Evolutionary conservation across 495 filamentous ascomycete genomes (phyloP).

Genomic region (Paragyromitra xinjiangensis): DNA sequence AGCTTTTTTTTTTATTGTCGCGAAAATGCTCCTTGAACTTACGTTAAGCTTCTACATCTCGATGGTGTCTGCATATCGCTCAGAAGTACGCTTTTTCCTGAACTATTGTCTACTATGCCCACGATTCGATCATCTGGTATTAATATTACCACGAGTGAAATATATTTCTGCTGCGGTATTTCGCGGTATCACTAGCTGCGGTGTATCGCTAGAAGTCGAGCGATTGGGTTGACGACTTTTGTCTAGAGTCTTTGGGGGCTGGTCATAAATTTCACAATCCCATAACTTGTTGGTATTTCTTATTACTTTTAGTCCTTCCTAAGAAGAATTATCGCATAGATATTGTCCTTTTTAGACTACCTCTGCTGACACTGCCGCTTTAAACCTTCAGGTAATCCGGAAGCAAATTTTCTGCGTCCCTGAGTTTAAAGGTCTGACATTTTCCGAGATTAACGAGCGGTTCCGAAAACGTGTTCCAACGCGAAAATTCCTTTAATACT

Average conservation of each 20-base stretch:
- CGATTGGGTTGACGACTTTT: slow-evolving; percentile 61
- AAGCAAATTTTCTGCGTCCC: slow-evolving; percentile 60
- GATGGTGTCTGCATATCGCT: slow-evolving; percentile 58
- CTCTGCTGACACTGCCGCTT: slow-evolving; percentile 20
- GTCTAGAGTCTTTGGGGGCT: slow-evolving; percentile 66
- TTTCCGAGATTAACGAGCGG: slow-evolving; percentile 61
- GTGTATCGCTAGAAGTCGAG: slow-evolving; percentile 55
- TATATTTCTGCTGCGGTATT: slow-evolving; percentile 60
- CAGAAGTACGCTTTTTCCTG: slow-evolving; percentile 50
- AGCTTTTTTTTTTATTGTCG: slow-evolving; percentile 54
- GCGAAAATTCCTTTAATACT: slow-evolving; percentile 59
- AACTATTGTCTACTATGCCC: not conserved
- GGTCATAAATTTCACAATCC: slow-evolving; percentile 64
- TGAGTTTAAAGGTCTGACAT: slow-evolving; percentile 58
- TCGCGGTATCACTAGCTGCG: slow-evolving; percentile 60
- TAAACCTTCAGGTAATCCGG: slow-evolving; percentile 39
- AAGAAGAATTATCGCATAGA: not conserved
- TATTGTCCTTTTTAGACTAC: not conserved
- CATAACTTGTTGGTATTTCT: slow-evolving; percentile 59
- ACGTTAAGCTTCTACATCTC: slow-evolving; percentile 59
- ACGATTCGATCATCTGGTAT: not conserved
- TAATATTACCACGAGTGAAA: slow-evolving; percentile 26
- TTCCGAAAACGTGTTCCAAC: slow-evolving; percentile 66
- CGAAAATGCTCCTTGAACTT: slow-evolving; percentile 59
- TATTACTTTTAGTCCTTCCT: not conserved